Base-by-base conservation (phyloP, 768 basidiomycete species). In the Cystobasidium onofrii region DNA sequence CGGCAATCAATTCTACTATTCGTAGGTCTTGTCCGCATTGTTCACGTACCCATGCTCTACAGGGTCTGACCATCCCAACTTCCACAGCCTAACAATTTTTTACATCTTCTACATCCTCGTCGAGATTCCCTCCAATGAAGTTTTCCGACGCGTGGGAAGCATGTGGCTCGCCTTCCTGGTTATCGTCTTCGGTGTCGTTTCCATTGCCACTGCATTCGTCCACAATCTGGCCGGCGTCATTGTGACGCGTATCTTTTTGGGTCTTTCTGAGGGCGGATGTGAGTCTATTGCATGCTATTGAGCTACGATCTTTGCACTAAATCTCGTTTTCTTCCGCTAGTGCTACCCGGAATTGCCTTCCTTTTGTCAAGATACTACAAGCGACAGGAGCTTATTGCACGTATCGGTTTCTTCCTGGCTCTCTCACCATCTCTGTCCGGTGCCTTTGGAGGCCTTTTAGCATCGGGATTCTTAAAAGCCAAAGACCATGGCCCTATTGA, bases 161-260 rank as follows among this genome's bases (percentile, higher is more conserved):
- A 64, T 64, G 63, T 64, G 43, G 36, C 63, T 64, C 31, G 52
- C 70, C n/a, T 72, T 72, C 70, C 70, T 72, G 27, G 63, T 64
- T 34, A 64, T 64, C 34, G 63, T 39, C 36, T 64, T 64, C 63
- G 63, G 63, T 20, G 34, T 43, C 63, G 63, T 64, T 23, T 39
- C 63, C 31, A 64, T 64, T 34, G 63, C 63, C 39, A 64, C 63
- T 20, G 63, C 63, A 13, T 64, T 64, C 63, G 25, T 64, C 33
- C 63, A 64, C 63, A 64, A 64, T 29, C 18, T 41, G 33, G 63
- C 63, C 41, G 63, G 63, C 23, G 31, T 72, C 54, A 36, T 55
- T 33, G 70, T 60, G 2, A 61, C 61, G 34, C 60, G 73, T 29
- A 55, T 74, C 46, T 29, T 74, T n/a, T 62, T 74, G 20, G 73